phyloP scores from a whole-genome alignment of 768 basidiomycete species.

The Amyloporia xantha region DNA sequence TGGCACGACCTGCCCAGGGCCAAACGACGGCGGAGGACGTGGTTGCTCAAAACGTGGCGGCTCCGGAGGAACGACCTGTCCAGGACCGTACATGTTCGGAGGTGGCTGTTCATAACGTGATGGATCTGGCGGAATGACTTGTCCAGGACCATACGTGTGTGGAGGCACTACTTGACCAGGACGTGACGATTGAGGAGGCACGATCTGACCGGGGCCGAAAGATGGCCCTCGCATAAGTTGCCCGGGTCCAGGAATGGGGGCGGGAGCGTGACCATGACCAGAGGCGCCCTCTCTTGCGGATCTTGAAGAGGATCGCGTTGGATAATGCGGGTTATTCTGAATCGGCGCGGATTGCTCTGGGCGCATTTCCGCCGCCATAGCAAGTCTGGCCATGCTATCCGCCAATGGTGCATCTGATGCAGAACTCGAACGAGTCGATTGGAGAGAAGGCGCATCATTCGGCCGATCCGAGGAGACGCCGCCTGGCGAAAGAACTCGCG shows the following conservation, averaged over 20 bases:
- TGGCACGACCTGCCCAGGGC: slow-evolving; percentile 13
- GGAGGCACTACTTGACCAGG: slow-evolving; percentile 22
- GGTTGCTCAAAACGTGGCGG: neutral
- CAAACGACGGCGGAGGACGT: neutral
- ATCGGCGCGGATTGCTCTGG: slow-evolving; percentile 4
- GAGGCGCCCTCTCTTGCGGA: too few species aligned
- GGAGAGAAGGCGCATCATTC: slow-evolving; percentile 7
- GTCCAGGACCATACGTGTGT: slow-evolving; percentile 15
- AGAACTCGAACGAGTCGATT: slow-evolving; percentile 7
- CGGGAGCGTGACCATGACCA: too few species aligned
- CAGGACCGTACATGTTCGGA: neutral
- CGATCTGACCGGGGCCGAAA: slow-evolving; percentile 23
- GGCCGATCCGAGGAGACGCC: slow-evolving; percentile 9
- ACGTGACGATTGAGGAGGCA: slow-evolving; percentile 21
- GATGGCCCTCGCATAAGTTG: slow-evolving; percentile 21
- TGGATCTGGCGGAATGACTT: slow-evolving; percentile 12
- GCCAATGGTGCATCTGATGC: slow-evolving; percentile 14
- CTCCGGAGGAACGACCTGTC: slow-evolving; percentile 14
- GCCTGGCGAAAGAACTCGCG: slow-evolving; percentile 10
- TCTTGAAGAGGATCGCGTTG: slow-evolving; percentile 1
- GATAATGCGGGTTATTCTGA: neutral
- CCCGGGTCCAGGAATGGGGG: neutral
- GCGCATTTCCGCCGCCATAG: slow-evolving; percentile 3
- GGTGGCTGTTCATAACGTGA: too few species aligned
- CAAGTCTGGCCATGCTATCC: slow-evolving; percentile 7